Percentiles rank a stretch among this genome's conserved stretches.
Conservation (phyloP, 1,284 basidiomycete species). For the Cryptococcus hybrid region DNA sequence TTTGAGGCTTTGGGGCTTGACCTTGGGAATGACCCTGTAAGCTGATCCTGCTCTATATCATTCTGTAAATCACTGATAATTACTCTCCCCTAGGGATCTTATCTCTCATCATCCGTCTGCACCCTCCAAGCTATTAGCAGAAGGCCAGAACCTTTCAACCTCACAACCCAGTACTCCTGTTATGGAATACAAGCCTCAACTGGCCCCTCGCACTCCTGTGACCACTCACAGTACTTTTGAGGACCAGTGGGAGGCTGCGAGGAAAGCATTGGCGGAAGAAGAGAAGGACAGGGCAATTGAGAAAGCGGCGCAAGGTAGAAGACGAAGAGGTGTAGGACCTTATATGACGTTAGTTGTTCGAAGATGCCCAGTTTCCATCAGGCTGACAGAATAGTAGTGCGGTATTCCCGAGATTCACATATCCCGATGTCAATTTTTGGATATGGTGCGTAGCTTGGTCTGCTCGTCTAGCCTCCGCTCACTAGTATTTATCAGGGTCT, state of each 20-base stretch:
- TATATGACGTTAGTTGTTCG: constrained; percentile 39
- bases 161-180: constrained; percentile 25
- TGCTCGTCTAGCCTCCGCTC: neutral
- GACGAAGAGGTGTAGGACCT: constrained; percentile 47
- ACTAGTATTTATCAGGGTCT: constrained; percentile 62
- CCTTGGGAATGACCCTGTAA: constrained; percentile 87
- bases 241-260: constrained; percentile 36
- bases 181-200: constrained; percentile 10
- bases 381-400: constrained; percentile 60
- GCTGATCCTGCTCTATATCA: constrained; percentile 4
- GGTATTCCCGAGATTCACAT: constrained; percentile 93
- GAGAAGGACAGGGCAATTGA: constrained; percentile 19
- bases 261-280: constrained; percentile 18
- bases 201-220: constrained; percentile 42
- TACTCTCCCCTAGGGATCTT: constrained; percentile 39
- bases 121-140: constrained; percentile 26
- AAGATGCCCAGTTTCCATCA: constrained; percentile 38
- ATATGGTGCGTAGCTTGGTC: constrained; percentile 65
- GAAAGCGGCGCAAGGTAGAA: constrained; percentile 31
- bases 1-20: constrained; percentile 93
- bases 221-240: constrained; percentile 48
- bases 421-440: constrained; percentile 96
- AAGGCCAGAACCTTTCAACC: constrained; percentile 8
- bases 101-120: constrained; percentile 52
- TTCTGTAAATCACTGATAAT: neutral